Base-by-base conservation (phyloP, 305 asterid species). In the Coffea humblotiana region DNA sequence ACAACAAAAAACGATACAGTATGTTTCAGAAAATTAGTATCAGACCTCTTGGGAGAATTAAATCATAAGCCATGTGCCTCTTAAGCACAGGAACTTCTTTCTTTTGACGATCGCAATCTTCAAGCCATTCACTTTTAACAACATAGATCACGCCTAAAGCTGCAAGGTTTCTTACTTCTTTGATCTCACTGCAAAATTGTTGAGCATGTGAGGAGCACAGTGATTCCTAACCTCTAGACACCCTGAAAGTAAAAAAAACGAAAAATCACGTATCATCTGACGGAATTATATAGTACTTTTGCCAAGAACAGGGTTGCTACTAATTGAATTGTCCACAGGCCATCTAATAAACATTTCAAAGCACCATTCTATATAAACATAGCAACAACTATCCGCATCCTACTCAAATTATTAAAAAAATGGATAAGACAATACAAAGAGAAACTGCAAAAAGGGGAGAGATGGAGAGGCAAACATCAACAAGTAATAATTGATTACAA, bases 31-130 rank as follows among this genome's bases (percentile, higher is more conserved):
- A 80, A 81, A 82, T 12, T 48, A 75, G 51, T 73, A 40, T 49
- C 52, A 65, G 72, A 94, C 99, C 99, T 91, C 89, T 96, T 51
- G 97, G 99, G 80, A 94, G 92, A 86, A 96, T 93, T 70, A 94
- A 76, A 89, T 96, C 97, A 86, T 89, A 83, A 83, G 98, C 97
- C 80, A 91, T 92, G 86, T 96, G 99, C 84, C 88, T 87, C 84
- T 86, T 88, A 79, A 85, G 90, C 47, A 96, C 98, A 82, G 93
- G 88, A 86, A 91, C 87, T 87, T 94, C 98, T 79, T 92, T 94
- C 90, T 87, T 94, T 84, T 81, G 87, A 51, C 72, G 83, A 82
- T 83, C 86, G 84, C 99, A 94, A 78, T 96, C 98, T 87, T 93
- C 97, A 80, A 96, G 97, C 99, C 99, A 96, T 78, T 81, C 82